Evolutionary conservation across 163 green algal species (phyloP), one percentile per base, ranked within the genome.

Genomic region (Coccomyxa subellipsoidea): DNA sequence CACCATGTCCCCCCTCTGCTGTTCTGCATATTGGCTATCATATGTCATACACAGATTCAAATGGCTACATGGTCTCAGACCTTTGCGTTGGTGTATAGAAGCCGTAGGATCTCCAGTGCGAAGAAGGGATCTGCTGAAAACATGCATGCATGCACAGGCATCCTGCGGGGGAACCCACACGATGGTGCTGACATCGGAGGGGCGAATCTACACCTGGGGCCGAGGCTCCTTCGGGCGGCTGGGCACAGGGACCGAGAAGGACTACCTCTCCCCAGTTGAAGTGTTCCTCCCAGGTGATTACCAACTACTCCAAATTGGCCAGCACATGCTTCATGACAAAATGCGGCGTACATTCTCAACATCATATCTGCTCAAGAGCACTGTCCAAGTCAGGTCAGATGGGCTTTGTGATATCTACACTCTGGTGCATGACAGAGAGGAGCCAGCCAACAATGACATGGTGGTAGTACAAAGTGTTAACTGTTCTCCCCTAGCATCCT

Each of bases 201-300:
- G 93, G 0, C 87, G 90, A 36, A 90, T 96, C 81, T 98, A 95
- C 85, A 90, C 92, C 70, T 97, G 93, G 92, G 93, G 93, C n/a
- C 86, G 93, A 0, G 91, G 88, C 77, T 90, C 86, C 39, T 96
- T 90, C 85, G 88, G 91, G 0, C 88, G 94, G 38, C 87, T 97
- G 83, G 94, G 94, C 23, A 90, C 88, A 23, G 90, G 91, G 9
- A 71, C 38, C 38, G 79, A 88, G 39, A 87, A 84, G 78, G 90
- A 96, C 85, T 76, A 31, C 37, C 88, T 93, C 78, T 84, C 85
- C 0, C 94, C 93, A 3, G 84, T 93, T 25, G 90, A 94, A 73
- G 80, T 93, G 12, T 82, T 84, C 34, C 88, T 97, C 54, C 93
- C 94, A 78, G 85, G 25, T 35, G 47, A 35, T n/a, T 32, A 21